A percentile compares a stretch with the other conserved stretches of the same genome.
These are phyloP conservation scores for Hypholoma sublateritium DNA, from an alignment of 768 basidiomycete species.

Conservation along the genomic window DNA sequence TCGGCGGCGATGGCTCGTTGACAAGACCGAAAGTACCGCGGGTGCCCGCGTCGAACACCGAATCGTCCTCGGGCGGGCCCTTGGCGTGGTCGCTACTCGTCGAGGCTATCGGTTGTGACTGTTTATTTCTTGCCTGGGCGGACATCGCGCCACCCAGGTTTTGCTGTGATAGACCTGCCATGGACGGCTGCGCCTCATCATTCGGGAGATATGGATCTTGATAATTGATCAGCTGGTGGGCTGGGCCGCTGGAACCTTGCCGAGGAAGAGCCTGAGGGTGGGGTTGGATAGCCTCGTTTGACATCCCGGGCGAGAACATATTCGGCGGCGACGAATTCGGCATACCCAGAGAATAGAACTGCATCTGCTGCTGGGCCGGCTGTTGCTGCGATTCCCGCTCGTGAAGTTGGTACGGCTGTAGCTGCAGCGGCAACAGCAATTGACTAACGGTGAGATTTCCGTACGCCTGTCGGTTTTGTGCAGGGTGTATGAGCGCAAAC, in stretches of 20 bases:
- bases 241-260: not conserved
- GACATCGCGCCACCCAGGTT: constrained; percentile 4
- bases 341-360: constrained; percentile 30
- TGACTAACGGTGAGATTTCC: constrained; percentile 36
- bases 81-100: constrained; percentile 33
- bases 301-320: constrained; percentile 49
- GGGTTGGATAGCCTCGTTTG: constrained; percentile 45
- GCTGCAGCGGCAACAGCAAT: constrained; percentile 25
- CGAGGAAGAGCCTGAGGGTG: not conserved
- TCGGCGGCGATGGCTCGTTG: constrained; percentile 66
- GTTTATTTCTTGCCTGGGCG: constrained; percentile 8
- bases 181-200: constrained; percentile 1
- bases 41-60: constrained; percentile 25
- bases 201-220: constrained; percentile 4
- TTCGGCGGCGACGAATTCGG: constrained; percentile 40
- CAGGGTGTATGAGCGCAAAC: constrained; percentile 45
- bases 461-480: constrained; percentile 47
- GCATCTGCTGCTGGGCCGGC: constrained; percentile 24
- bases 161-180: constrained; percentile 14
- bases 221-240: not conserved
- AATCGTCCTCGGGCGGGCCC: constrained; percentile 56
- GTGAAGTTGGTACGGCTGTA: too few relatives aligned
- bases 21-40: constrained; percentile 28
- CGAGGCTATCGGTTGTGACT: constrained; percentile 21
- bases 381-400: too few relatives aligned